Conservation (phyloP, 2,329 filamentous ascomycete species). For the Davidsoniella neocaledoniae region DNA sequence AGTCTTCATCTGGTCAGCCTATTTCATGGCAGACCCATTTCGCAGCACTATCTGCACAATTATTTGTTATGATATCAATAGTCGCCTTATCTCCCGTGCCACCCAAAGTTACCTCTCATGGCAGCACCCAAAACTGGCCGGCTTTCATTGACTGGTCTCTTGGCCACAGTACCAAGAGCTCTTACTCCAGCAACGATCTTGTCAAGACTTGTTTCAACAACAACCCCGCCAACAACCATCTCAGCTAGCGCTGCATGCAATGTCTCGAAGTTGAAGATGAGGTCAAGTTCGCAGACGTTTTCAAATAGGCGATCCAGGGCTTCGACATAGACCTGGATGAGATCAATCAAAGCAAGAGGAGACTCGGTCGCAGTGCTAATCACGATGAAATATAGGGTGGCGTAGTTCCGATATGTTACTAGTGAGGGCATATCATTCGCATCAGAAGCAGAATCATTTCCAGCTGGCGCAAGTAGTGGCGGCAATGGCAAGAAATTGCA, state of each 20-base stretch:
- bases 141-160: constrained; percentile 60
- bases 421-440: constrained; percentile 81
- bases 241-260: constrained; percentile 79
- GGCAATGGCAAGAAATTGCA: constrained; percentile 90
- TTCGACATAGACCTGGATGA: constrained; percentile 98
- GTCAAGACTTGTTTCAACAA: constrained; percentile 81
- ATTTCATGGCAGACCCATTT: too few relatives aligned
- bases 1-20: too few relatives aligned
- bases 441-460: constrained; percentile 44
- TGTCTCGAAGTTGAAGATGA: constrained; percentile 98
- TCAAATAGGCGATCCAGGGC: constrained; percentile 88
- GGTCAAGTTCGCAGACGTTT: constrained; percentile 93
- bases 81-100: constrained; percentile 24
- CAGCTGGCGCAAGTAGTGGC: constrained; percentile 44
- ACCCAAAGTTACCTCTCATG: constrained; percentile 43
- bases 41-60: too few relatives aligned
- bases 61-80: neutral
- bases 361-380: constrained; percentile 95
- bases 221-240: constrained; percentile 91
- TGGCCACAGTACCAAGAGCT: constrained; percentile 59
- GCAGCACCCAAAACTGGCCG: constrained; percentile 34
- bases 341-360: constrained; percentile 81
- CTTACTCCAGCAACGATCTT: constrained; percentile 74
- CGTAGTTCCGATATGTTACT: constrained; percentile 95
- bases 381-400: constrained; percentile 95